A percentile compares a stretch with the other conserved stretches of the same genome.
Conservation (phyloP, 164 flowering plant genomes). For the Buxus sempervirens region DNA sequence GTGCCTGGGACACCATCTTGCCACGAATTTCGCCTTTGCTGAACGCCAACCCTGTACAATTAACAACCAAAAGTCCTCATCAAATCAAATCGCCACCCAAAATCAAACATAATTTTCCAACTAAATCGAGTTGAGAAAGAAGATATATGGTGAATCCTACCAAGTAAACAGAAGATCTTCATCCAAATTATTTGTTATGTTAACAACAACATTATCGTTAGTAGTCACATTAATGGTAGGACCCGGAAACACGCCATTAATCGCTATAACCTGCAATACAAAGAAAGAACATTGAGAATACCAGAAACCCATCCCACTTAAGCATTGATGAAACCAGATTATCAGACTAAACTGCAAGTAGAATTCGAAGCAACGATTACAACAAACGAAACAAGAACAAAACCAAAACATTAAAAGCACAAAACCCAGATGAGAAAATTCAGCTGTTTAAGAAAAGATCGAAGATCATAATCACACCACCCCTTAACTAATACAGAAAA, state of each 20-base stretch:
- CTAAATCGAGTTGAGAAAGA: not conserved
- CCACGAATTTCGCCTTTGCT: conserved; percentile 49
- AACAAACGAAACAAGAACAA: not conserved
- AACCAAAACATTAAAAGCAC: not conserved
- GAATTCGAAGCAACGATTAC: not conserved
- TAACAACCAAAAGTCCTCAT: not conserved
- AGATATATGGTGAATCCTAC: conserved; percentile 32
- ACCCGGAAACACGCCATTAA: conserved; percentile 85
- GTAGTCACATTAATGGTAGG: conserved; percentile 83
- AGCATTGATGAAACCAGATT: not conserved
- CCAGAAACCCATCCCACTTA: not conserved
- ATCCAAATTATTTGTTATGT: conserved; percentile 77
- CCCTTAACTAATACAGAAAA: not conserved
- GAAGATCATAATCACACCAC: not conserved
- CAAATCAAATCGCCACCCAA: not conserved
- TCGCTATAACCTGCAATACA: conserved; percentile 74
- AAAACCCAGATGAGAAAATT: not conserved
- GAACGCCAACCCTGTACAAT: conserved; percentile 41
- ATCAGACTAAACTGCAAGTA: conserved; percentile 1
- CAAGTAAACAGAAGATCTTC: conserved; percentile 77
- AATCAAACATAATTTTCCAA: not conserved
- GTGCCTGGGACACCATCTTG: conserved; percentile 61
- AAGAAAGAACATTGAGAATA: conserved; percentile 6
- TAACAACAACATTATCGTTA: conserved; percentile 70
- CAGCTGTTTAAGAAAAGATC: too few relatives aligned